phyloP scores from a whole-genome alignment of 148 eudicot species.

The Selenicereus undatus region DNA sequence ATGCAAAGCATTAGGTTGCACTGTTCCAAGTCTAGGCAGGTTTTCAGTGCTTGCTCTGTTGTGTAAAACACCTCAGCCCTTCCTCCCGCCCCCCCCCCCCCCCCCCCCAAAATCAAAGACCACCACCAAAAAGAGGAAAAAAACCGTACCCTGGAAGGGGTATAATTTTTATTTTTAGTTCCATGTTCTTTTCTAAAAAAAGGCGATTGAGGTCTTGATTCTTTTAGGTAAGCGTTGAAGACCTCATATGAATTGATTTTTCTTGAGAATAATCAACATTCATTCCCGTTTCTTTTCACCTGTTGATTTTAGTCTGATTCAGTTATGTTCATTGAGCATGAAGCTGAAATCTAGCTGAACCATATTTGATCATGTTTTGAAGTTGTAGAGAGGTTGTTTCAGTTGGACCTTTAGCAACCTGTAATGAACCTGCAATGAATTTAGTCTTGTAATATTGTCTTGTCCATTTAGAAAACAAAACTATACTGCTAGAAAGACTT shows the following conservation, averaged over 20 bases:
- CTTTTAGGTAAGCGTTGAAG: constrained; percentile 15
- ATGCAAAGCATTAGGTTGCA: constrained; percentile 52
- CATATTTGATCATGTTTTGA: too few relatives aligned
- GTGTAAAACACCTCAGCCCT: not conserved
- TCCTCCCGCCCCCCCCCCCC: not conserved
- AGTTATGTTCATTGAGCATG: not conserved
- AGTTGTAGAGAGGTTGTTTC: too few relatives aligned
- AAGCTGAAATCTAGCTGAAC: not conserved
- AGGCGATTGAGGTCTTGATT: constrained; percentile 14
- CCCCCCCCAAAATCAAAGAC: not conserved
- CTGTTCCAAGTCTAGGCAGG: not conserved
- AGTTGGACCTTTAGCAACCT: too few relatives aligned
- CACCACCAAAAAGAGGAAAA: not conserved
- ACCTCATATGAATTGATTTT: constrained; percentile 15
- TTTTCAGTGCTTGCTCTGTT: constrained; percentile 10
- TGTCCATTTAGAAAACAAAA: too few relatives aligned
- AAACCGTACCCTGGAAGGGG: not conserved
- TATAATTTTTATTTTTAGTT: not conserved
- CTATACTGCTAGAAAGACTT: too few relatives aligned
- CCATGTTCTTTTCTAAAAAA: not conserved
- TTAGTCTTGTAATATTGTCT: too few relatives aligned
- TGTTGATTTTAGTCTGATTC: not conserved
- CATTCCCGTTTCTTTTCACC: not conserved
- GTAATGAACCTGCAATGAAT: too few relatives aligned
- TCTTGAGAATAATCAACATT: constrained; percentile 9